Evolutionary conservation across 768 basidiomycete genomes (phyloP).

Genomic region (Hericium rajendrae): DNA sequence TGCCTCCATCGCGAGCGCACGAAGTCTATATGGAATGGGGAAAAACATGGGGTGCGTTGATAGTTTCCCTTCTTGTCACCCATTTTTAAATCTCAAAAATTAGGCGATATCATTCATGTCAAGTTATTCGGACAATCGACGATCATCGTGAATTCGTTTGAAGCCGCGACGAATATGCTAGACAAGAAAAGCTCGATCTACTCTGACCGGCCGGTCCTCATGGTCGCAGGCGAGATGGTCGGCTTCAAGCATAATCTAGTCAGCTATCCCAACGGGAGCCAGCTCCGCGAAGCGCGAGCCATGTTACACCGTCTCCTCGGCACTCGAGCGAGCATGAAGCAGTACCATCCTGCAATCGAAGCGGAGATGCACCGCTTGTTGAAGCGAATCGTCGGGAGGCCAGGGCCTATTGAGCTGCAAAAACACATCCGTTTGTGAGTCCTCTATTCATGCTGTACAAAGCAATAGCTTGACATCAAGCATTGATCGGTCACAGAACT

Average conservation of each 20-base stretch:
- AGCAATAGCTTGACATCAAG: too few species aligned
- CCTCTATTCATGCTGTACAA: too few species aligned
- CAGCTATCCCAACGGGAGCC: constrained; percentile 11
- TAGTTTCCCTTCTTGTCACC: too few species aligned
- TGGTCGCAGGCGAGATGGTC: constrained; percentile 14
- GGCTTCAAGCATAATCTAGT: constrained; percentile 13
- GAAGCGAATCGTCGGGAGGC: constrained; percentile 4
- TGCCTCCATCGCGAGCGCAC: too few species aligned
- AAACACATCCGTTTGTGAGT: constrained; percentile 12
- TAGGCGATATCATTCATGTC: too few species aligned
- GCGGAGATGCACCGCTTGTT: constrained; percentile 8
- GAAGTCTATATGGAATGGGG: too few species aligned
- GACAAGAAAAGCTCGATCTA: constrained; percentile 19
- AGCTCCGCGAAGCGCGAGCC: constrained; percentile 11
- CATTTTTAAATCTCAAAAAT: too few species aligned
- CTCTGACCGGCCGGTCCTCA: constrained; percentile 13
- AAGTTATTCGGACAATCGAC: too few species aligned
- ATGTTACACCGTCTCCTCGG: constrained; percentile 12
- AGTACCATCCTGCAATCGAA: constrained; percentile 12
- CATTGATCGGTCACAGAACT: constrained; percentile 1
- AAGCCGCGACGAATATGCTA: constrained; percentile 15
- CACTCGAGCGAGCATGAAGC: constrained; percentile 9
- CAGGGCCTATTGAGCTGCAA: constrained; percentile 9
- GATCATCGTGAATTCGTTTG: constrained; percentile 14
- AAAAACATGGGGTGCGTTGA: too few species aligned